Evolutionary conservation across 2,329 filamentous ascomycete genomes (phyloP).

Genomic region (Botryotinia convoluta): DNA sequence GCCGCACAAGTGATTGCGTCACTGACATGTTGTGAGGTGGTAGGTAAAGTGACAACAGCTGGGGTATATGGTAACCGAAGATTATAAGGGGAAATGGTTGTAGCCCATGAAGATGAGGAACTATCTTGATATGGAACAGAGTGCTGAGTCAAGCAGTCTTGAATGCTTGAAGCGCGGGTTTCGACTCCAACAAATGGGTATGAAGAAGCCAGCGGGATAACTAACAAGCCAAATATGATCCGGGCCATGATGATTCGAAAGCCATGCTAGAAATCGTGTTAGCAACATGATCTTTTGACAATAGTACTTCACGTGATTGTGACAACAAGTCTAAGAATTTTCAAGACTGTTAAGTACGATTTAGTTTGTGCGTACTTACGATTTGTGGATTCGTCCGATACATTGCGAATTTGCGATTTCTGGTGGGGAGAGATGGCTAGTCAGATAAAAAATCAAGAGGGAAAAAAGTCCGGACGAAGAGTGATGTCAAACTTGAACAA

Average conservation of each 20-base stretch:
- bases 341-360: background rate
- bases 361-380: slow-evolving; percentile 4
- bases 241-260: background rate
- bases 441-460: background rate
- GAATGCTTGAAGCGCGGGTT: slow-evolving; percentile 13
- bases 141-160: slow-evolving; percentile 23
- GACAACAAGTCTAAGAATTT: background rate
- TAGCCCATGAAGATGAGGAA: slow-evolving; percentile 25
- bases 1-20: slow-evolving; percentile 48
- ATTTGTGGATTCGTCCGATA: slow-evolving; percentile 1
- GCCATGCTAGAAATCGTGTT: slow-evolving; percentile 3
- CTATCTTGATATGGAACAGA: slow-evolving; percentile 23
- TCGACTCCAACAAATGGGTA: background rate
- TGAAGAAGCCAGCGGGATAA: slow-evolving; percentile 1
- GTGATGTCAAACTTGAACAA: background rate
- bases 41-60: slow-evolving; percentile 28
- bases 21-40: slow-evolving; percentile 41
- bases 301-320: background rate
- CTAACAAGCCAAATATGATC: background rate
- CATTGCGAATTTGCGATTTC: background rate
- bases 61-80: slow-evolving; percentile 29
- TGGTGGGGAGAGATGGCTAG: background rate
- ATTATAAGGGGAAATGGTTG: slow-evolving; percentile 28
- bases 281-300: background rate
- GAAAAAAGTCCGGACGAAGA: background rate